Percentiles rank a stretch among this genome's conserved stretches.
phyloP scores from a whole-genome alignment of 306 rosid genomes.

The Medicago ruthenica region DNA sequence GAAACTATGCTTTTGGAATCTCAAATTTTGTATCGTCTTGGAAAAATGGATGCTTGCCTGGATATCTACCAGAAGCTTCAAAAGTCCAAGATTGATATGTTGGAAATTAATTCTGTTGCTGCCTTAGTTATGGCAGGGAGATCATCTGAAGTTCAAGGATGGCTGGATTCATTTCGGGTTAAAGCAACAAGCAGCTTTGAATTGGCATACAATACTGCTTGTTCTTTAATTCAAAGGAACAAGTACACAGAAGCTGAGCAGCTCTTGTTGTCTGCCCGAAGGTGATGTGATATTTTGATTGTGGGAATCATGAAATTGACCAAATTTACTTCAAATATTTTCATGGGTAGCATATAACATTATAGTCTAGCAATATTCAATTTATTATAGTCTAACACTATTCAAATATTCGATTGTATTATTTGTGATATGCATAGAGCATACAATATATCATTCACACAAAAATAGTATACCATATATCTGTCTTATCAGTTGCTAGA shows the following conservation, averaged over 20 bases:
- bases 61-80: conserved; percentile 88
- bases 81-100: conserved; percentile 74
- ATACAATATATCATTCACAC: conserved; percentile 1
- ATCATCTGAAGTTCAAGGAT: conserved; percentile 81
- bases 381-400: background rate
- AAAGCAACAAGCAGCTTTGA: conserved; percentile 92
- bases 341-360: background rate
- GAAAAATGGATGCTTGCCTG: conserved; percentile 88
- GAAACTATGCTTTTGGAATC: conserved; percentile 78
- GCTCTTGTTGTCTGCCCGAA: conserved; percentile 80
- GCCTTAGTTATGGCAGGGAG: conserved; percentile 82
- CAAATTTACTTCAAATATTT: conserved; percentile 26
- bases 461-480: background rate
- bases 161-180: conserved; percentile 72
- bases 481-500: conserved; percentile 9
- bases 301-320: conserved; percentile 34
- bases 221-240: conserved; percentile 75
- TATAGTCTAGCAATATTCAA: background rate
- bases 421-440: background rate
- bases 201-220: conserved; percentile 91
- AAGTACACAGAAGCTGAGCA: conserved; percentile 89
- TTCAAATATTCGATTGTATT: background rate
- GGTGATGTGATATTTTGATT: conserved; percentile 56
- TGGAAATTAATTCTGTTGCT: conserved; percentile 89
- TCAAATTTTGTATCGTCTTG: conserved; percentile 89